Evolutionary conservation across 768 basidiomycete species (phyloP).

Genomic region (Cystobasidium tubakii): DNA sequence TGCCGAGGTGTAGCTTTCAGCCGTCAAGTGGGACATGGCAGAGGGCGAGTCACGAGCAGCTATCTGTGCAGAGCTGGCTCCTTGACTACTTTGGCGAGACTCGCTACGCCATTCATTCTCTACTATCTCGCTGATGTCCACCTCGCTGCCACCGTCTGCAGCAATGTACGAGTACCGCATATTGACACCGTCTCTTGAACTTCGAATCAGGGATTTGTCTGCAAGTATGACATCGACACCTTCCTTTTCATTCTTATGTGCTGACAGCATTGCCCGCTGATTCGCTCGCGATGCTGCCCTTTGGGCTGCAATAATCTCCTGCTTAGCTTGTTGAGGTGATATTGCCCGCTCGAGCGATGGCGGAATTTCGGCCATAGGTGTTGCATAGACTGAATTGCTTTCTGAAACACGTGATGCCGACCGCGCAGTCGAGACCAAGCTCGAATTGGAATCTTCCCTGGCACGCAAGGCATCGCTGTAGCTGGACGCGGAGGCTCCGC

Average conservation of each 20-base stretch:
- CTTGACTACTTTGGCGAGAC: conserved; percentile 36
- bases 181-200: conserved; percentile 61
- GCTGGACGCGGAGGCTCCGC: not conserved
- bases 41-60: conserved; percentile 39
- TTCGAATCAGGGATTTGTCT: conserved; percentile 76
- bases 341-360: conserved; percentile 8
- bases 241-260: conserved; percentile 73
- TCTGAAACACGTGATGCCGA: not conserved
- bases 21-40: conserved; percentile 20
- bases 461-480: not conserved
- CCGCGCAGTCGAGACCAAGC: not conserved
- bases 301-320: conserved; percentile 90
- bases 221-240: conserved; percentile 84
- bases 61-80: conserved; percentile 27
- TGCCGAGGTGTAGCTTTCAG: conserved; percentile 37
- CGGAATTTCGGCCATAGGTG: conserved; percentile 42
- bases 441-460: not conserved
- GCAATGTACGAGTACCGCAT: conserved; percentile 88
- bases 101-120: conserved; percentile 68
- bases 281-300: conserved; percentile 77
- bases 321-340: conserved; percentile 55
- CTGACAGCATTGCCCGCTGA: conserved; percentile 74
- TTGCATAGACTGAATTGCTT: conserved; percentile 44
- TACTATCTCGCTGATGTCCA: conserved; percentile 86
- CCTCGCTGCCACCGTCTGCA: conserved; percentile 73